Conservation (phyloP, 805 yeast species). For the Sporopachydermia quercuum region DNA sequence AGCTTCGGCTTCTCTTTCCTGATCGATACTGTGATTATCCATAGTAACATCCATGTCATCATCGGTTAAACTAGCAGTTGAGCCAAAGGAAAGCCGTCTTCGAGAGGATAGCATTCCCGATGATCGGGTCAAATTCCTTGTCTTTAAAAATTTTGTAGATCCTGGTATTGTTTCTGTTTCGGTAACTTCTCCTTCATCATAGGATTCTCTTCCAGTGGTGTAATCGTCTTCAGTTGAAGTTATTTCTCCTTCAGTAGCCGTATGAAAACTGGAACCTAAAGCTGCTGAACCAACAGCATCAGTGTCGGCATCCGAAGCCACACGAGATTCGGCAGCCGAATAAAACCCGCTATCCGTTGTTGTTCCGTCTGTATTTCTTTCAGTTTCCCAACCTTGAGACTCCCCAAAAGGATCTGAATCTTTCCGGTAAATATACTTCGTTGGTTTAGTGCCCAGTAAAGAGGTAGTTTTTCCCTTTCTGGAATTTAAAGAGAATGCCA, state of each 20-base stretch:
- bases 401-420: conserved; percentile 2
- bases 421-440: background rate
- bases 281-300: conserved; percentile 13
- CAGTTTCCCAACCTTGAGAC: conserved; percentile 2
- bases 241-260: conserved; percentile 10
- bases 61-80: conserved; percentile 7
- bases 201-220: conserved; percentile 6
- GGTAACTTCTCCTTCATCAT: conserved; percentile 14
- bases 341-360: conserved; percentile 5
- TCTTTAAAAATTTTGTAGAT: background rate
- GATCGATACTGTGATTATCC: background rate
- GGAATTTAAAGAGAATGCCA: background rate
- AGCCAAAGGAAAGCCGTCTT: conserved; percentile 7
- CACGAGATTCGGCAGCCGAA: background rate
- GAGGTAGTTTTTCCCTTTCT: background rate
- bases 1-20: conserved; percentile 9
- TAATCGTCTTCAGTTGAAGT: conserved; percentile 15
- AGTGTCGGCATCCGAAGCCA: conserved; percentile 15
- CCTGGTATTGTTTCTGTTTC: conserved; percentile 14
- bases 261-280: too few relatives aligned
- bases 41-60: conserved; percentile 3
- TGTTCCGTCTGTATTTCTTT: conserved; percentile 7
- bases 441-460: background rate
- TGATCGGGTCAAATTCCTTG: background rate
- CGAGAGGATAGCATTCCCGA: background rate